Evolutionary conservation across 768 basidiomycete genomes (phyloP), one percentile per base, ranked within the genome.

Genomic region (Naematelia aurantialba): DNA sequence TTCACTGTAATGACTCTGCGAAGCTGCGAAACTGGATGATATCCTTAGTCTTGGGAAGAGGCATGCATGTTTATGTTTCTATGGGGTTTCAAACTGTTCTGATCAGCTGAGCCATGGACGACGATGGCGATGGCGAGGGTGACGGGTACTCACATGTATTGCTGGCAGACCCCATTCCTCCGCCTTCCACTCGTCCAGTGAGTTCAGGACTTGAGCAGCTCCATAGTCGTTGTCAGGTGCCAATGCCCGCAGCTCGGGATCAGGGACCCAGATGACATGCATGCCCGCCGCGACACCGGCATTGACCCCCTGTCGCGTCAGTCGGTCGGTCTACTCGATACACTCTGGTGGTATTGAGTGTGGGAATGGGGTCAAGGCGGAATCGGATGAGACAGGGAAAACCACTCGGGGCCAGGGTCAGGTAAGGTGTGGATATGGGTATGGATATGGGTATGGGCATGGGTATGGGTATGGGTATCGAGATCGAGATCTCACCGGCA

Each of bases 261-360:
- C 75, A 0, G 75, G 75, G 3, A 76, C 62, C 75, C 75, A 76
- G 52, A 76, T 60, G 26, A 76, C 75, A 52, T 70, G 69, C 75
- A 76, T 76, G 13, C 75, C 75, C 27, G 75, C 75, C 50, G 70
- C 62, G 13, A 76, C 66, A 24, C 75, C 75, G 3, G 73, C 74
- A 46, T 66, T 63, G 13, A 69, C 65, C n/a, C 75, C 75, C 66
- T 71, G 39, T 11, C 11, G 25, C 10, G n/a, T n/a, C n/a, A n/a
- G n/a, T n/a, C n/a, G n/a, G n/a, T n/a, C n/a, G n/a, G n/a, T n/a
- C n/a, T 5, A 39, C 31, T 26, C 24, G 17, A 27, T n/a, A n/a
- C n/a, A n/a, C n/a, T n/a, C n/a, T n/a, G n/a, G n/a, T n/a, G n/a
- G n/a, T n/a, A n/a, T n/a, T n/a, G n/a, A n/a, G n/a, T n/a, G n/a